Base-by-base conservation (phyloP, 768 basidiomycete species). In the Botryobasidium botryosum region DNA sequence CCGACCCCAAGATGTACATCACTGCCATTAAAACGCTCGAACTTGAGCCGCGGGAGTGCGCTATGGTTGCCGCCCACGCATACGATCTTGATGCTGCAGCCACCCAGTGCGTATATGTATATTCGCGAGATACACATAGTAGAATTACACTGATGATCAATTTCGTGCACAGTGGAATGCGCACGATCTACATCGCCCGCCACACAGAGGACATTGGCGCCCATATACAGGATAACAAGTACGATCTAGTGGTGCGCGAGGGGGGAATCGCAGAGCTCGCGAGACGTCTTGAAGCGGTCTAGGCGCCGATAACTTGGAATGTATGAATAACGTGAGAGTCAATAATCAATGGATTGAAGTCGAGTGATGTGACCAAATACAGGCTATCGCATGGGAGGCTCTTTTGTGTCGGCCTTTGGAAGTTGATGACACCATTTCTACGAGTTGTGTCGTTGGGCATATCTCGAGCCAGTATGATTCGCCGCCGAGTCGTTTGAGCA, bases 181-280 rank as follows among this genome's bases (percentile, higher is more conserved):
- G 32, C 26, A 47, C 46, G 6, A 47, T 50, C 17, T 50, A 47
- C 41, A 47, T 47, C 31, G 20, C 26, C 13, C 31, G 49, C 13
- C 33, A 25, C 4, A 50, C 49, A n/a, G 49, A 50, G 42, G 49
- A 50, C 41, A 36, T 50, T 24, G 49, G 44, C 28, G 40, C 27
- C 7, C 42, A 47, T 24, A 25, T 44, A 5, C 18, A 25, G 2
- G 42, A 46, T n/a, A 15, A 47, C 40, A 38, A 39, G 12, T 50
- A 47, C 27, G 49, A 50, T 33, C 28, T 50, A 29, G 35, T 50
- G 17, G 24, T 50, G n/a, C 23, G 33, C 20, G 49, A 50, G 33
- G 49, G 49, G 3, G 49, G 49, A 26, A 33, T 50, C 20, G 49
- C 40, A 4, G 49, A 50, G 33, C 46, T 50, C 33, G 49, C 49